phyloP scores from a whole-genome alignment of 2,329 filamentous ascomycete genomes.

The Talaromyces marneffei region DNA sequence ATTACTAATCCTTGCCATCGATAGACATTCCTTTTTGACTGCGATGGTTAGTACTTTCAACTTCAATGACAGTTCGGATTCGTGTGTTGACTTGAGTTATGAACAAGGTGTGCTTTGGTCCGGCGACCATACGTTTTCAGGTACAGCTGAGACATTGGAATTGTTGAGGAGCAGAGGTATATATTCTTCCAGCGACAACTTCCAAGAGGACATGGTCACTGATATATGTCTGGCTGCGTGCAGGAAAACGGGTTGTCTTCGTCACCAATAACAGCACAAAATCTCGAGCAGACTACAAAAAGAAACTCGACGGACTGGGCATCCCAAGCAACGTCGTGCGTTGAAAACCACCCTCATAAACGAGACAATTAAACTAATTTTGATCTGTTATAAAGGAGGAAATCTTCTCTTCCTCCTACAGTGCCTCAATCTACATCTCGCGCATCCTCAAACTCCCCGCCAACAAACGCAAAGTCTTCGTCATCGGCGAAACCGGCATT shows the following conservation, averaged over 20 bases:
- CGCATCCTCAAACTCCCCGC: conserved; percentile 76
- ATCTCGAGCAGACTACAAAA: conserved; percentile 83
- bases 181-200: background rate
- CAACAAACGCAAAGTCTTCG: conserved; percentile 87
- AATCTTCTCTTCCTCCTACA: conserved; percentile 94
- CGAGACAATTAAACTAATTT: background rate
- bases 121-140: conserved; percentile 81
- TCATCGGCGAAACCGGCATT: conserved; percentile 84
- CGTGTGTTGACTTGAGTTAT: conserved; percentile 31
- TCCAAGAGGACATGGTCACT: background rate
- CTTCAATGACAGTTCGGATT: background rate
- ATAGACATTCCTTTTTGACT: conserved; percentile 93
- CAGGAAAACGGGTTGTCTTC: conserved; percentile 88
- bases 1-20: conserved; percentile 18
- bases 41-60: conserved; percentile 65
- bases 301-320: conserved; percentile 76
- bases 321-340: conserved; percentile 66
- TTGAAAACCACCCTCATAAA: background rate
- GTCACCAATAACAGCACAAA: conserved; percentile 99
- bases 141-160: conserved; percentile 76
- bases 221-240: background rate
- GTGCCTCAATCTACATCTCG: conserved; percentile 89
- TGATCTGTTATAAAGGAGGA: conserved; percentile 57
- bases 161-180: conserved; percentile 74
- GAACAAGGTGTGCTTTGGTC: conserved; percentile 88